Base-by-base conservation (phyloP, 495 filamentous ascomycete genomes). In the Trichoderma asperelloides region DNA sequence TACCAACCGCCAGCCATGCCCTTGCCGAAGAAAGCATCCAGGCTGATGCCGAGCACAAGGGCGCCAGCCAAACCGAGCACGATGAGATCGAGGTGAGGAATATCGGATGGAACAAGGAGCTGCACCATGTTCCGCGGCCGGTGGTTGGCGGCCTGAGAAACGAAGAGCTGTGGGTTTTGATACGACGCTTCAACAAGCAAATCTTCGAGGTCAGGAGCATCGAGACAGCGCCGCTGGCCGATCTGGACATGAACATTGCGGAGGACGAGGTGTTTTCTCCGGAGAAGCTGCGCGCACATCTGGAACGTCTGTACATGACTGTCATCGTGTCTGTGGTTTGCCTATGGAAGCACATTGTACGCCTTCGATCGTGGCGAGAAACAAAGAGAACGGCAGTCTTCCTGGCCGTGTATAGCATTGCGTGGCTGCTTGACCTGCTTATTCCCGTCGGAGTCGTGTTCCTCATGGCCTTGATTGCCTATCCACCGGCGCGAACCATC, bases 271-370 rank as follows among this genome's bases (percentile, higher is more conserved):
- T 91, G 68, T 95, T 93, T 75, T 90, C 89, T 0, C 92, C 92
- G 0, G 92, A 96, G 75, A 96, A 96, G 73, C 76, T 96, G 69
- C 83, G 92, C 21, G 86, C 86, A 23, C 92, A 87, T 47, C 69
- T 96, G n/a, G 92, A 96, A 74, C 80, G 92, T 11, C 82, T 96
- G 33, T 96, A 96, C 74, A 93, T 88, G 80, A 91, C 90, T 0
- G 86, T 96, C 1, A 80, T 89, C 3, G 85, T 95, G 39, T 86
- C 88, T 1, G 23, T 91, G 62, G 80, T 90, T 16, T 84, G 80
- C 0, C 82, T 87, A 57, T 84, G 81, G 12, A 91, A 92, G 66
- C 92, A 96, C 71, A 83, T 93, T 69, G 88, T 82, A 1, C 79
- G 92, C 7, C 74, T 96, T 27, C 84, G 92, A 18, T 94, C 91